Conservation (phyloP, 2,329 filamentous ascomycete genomes). For the Colletotrichum graminicola region DNA sequence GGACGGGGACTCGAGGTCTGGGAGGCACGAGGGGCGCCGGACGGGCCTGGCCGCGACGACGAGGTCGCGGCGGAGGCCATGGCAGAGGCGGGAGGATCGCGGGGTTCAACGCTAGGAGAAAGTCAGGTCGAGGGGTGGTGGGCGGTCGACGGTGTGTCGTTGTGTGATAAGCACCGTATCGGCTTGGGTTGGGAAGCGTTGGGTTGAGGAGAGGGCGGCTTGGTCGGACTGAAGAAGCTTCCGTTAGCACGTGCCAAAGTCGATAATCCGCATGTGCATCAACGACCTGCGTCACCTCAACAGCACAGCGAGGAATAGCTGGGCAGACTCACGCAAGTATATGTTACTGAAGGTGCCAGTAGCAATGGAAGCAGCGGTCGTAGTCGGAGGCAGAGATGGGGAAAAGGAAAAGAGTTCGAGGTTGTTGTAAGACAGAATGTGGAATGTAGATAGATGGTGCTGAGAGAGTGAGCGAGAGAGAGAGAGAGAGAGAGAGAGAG, state of each 20-base stretch:
- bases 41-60: conserved; percentile 39
- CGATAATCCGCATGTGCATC: background rate
- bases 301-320: background rate
- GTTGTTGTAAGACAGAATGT: no score
- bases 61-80: conserved; percentile 40
- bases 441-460: background rate
- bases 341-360: background rate
- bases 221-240: conserved; percentile 31
- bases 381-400: background rate
- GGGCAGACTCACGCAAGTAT: background rate
- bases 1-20: conserved; percentile 32
- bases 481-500: background rate
- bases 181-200: background rate
- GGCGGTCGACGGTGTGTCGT: background rate
- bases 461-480: background rate
- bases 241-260: conserved; percentile 36
- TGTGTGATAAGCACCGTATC: background rate
- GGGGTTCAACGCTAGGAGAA: background rate
- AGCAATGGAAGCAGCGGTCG: background rate
- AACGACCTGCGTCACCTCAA: conserved; percentile 30
- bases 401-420: conserved; percentile 6
- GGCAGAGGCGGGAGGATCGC: background rate
- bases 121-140: background rate
- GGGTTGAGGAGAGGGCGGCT: conserved; percentile 2
- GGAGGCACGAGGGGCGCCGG: conserved; percentile 16